Conservation (phyloP, 2,329 filamentous ascomycete genomes). For the Neonectria ditissima region DNA sequence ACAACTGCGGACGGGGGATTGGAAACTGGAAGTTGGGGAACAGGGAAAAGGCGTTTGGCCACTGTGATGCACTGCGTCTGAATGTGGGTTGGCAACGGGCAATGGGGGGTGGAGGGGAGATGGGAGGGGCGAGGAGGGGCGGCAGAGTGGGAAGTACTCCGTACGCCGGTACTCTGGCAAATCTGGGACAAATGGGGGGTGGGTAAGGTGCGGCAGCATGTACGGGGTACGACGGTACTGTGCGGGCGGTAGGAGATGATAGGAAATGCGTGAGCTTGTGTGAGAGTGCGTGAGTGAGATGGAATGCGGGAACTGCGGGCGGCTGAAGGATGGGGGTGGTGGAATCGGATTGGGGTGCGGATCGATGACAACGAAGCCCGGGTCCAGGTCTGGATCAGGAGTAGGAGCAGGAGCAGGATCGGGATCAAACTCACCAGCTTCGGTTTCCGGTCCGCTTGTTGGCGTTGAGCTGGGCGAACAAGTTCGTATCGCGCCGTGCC, state of each 20-base stretch:
- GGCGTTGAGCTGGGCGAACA: slow-evolving; percentile 5
- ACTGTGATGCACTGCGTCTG: slow-evolving; percentile 21
- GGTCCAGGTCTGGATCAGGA: slow-evolving; percentile 14
- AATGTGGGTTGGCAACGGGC: slow-evolving; percentile 13
- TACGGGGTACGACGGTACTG: slow-evolving; percentile 11
- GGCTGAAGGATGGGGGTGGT: slow-evolving; percentile 23
- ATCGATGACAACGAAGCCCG: slow-evolving; percentile 23
- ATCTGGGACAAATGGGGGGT: slow-evolving; percentile 14
- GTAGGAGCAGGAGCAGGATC: slow-evolving; percentile 11
- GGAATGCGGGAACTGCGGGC: slow-evolving; percentile 29
- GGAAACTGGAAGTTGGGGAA: slow-evolving; percentile 24
- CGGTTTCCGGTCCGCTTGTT: slow-evolving; percentile 6
- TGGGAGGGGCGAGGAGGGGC: slow-evolving; percentile 27
- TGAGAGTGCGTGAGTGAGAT: slow-evolving; percentile 13
- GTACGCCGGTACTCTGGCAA: slow-evolving; percentile 21
- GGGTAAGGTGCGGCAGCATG: slow-evolving; percentile 14
- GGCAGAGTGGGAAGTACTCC: slow-evolving; percentile 25
- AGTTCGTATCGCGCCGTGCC: slow-evolving; percentile 9
- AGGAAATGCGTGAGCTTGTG: slow-evolving; percentile 1
- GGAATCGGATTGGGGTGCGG: slow-evolving; percentile 11
- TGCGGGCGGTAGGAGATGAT: slow-evolving; percentile 15
- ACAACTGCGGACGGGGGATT: neutral
- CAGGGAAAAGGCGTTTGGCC: slow-evolving; percentile 22
- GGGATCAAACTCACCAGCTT: slow-evolving; percentile 20
- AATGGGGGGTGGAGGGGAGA: slow-evolving; percentile 25